Conservation (phyloP, 2,329 filamentous ascomycete genomes). For the Pestalotiopsis sp. region DNA sequence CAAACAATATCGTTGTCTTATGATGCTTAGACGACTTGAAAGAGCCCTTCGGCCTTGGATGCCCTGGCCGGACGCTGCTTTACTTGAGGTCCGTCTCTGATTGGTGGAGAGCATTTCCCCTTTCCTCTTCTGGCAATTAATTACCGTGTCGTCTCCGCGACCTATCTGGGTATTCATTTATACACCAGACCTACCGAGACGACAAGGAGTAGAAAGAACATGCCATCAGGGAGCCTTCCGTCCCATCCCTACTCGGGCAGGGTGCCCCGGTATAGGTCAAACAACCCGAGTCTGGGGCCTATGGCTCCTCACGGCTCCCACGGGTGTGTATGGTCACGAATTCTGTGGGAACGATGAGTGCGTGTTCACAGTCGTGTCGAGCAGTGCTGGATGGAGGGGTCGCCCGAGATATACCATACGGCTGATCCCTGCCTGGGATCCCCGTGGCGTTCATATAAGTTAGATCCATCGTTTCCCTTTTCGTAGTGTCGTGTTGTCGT, state of each 20-base stretch:
- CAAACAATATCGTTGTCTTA: too few species aligned
- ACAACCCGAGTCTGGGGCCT: neutral
- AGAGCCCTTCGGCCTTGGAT: neutral
- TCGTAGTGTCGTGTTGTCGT: too few species aligned
- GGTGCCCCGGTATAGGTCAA: neutral
- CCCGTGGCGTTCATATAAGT: slow-evolving; percentile 5
- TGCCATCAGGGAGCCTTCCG: neutral
- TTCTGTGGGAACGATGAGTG: too few species aligned
- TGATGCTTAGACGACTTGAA: neutral
- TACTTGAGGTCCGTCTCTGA: neutral
- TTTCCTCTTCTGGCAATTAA: slow-evolving; percentile 1
- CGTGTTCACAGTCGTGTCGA: neutral
- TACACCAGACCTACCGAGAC: too few species aligned
- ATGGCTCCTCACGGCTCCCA: neutral
- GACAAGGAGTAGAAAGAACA: neutral
- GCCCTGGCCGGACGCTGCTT: neutral
- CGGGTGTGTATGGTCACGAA: too few species aligned
- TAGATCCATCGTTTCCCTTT: neutral
- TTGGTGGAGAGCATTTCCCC: slow-evolving; percentile 8
- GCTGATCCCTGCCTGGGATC: neutral
- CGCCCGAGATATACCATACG: too few species aligned
- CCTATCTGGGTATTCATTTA: too few species aligned
- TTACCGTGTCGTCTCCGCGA: neutral
- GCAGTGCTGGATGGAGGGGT: neutral
- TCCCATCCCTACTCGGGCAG: neutral